Evolutionary conservation across 495 filamentous ascomycete species (phyloP).

Genomic region (Aspergillus leporis): DNA sequence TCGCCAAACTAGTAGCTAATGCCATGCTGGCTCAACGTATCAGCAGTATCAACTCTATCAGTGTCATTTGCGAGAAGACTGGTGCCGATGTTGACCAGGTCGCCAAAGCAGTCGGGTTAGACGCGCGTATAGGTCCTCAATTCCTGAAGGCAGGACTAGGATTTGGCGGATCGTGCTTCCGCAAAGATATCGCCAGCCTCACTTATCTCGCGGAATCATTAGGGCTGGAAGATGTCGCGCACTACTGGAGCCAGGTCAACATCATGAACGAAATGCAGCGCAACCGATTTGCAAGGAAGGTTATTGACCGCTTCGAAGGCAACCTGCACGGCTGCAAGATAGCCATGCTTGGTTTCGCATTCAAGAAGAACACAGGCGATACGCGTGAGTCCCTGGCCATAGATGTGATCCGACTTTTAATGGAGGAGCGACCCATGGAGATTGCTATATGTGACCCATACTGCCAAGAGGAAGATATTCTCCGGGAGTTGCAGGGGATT

Average conservation of each 20-base stretch:
- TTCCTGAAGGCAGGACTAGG: slow-evolving; percentile 79
- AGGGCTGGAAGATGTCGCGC: slow-evolving; percentile 68
- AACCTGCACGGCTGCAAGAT: slow-evolving; percentile 72
- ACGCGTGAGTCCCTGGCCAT: slow-evolving; percentile 72
- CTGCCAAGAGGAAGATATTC: slow-evolving; percentile 51
- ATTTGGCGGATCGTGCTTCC: slow-evolving; percentile 82
- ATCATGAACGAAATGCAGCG: slow-evolving; percentile 79
- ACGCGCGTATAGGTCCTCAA: slow-evolving; percentile 67
- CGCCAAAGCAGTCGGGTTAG: slow-evolving; percentile 65
- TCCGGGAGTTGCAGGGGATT: slow-evolving; percentile 34
- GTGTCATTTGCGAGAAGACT: slow-evolving; percentile 75
- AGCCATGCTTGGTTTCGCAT: slow-evolving; percentile 74
- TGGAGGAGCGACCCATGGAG: slow-evolving; percentile 60
- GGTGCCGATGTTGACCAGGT: slow-evolving; percentile 78
- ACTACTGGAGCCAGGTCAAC: slow-evolving; percentile 74
- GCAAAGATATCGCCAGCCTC: slow-evolving; percentile 78
- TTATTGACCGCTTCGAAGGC: slow-evolving; percentile 67
- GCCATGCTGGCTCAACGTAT: slow-evolving; percentile 82
- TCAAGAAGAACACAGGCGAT: slow-evolving; percentile 81
- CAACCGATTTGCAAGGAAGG: slow-evolving; percentile 61
- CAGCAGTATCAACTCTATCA: slow-evolving; percentile 81
- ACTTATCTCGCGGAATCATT: slow-evolving; percentile 72
- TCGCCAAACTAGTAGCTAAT: slow-evolving; percentile 79
- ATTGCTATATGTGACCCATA: slow-evolving; percentile 77
- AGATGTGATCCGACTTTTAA: slow-evolving; percentile 62